phyloP scores from a whole-genome alignment of 73 alveolate genomes.

The Breviolum minutum region DNA sequence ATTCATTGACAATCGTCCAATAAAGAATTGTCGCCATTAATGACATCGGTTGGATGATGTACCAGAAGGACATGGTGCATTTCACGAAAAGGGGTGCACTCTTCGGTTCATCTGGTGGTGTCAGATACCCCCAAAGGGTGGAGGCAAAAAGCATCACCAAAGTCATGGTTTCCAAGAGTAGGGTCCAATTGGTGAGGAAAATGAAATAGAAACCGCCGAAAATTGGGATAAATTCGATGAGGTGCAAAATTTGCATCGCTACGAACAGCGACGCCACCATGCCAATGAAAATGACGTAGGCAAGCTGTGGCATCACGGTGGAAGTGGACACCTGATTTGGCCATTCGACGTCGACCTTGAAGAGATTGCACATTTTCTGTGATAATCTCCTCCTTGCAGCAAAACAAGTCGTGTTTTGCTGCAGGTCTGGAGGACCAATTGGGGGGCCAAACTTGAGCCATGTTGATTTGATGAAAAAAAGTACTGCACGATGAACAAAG shows the following conservation, averaged over 20 bases:
- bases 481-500: too few relatives aligned
- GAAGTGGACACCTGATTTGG: constrained; percentile 21
- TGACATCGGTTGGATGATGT: constrained; percentile 26
- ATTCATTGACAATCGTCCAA: constrained; percentile 24
- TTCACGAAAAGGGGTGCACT: background rate
- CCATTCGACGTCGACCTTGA: constrained; percentile 28
- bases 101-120: too few relatives aligned
- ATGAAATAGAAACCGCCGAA: constrained; percentile 16
- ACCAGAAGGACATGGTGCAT: constrained; percentile 2
- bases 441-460: too few relatives aligned
- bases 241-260: constrained; percentile 2
- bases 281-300: background rate
- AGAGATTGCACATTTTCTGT: background rate
- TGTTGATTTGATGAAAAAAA: too few relatives aligned
- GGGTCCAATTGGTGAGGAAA: constrained; percentile 19
- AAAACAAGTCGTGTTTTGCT: too few relatives aligned
- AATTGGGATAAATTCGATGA: background rate
- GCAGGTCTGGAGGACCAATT: too few relatives aligned
- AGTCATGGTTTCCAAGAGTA: background rate
- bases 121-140: constrained; percentile 18
- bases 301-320: constrained; percentile 1
- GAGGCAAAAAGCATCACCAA: constrained; percentile 26
- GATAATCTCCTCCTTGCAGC: too few relatives aligned
- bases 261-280: background rate
- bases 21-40: constrained; percentile 3